A percentile compares a stretch with the other conserved stretches of the same genome.
phyloP scores from a whole-genome alignment of 352 stramenopile species.

The Phytopythium mirpurense region DNA sequence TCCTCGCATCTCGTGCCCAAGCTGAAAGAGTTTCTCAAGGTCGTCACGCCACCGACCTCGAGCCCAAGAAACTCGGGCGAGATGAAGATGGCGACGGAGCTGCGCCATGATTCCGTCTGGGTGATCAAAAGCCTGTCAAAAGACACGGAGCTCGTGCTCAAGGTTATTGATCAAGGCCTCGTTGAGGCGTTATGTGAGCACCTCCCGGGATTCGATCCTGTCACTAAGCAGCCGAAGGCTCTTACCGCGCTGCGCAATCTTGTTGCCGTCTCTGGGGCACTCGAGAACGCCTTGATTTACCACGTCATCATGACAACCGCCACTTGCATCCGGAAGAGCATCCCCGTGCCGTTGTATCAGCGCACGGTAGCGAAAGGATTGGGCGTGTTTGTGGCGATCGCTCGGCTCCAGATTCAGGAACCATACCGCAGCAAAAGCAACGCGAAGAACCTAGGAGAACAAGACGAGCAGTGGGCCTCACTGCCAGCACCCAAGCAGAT shows the following conservation, averaged over 20 bases:
- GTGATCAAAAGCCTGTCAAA: slow-evolving; percentile 57
- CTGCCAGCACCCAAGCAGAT: slow-evolving; percentile 9
- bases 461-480: slow-evolving; percentile 9
- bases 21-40: slow-evolving; percentile 25
- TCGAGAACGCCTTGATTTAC: slow-evolving; percentile 8
- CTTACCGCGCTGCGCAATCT: slow-evolving; percentile 36
- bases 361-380: slow-evolving; percentile 32
- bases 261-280: slow-evolving; percentile 9
- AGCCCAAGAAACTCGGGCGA: neutral
- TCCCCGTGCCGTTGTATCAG: slow-evolving; percentile 28
- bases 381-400: slow-evolving; percentile 41
- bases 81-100: slow-evolving; percentile 7
- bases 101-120: slow-evolving; percentile 48
- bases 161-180: slow-evolving; percentile 45
- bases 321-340: slow-evolving; percentile 27
- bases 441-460: neutral
- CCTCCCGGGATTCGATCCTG: slow-evolving; percentile 28
- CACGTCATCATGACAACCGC: slow-evolving; percentile 20
- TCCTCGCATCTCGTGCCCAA: slow-evolving; percentile 64
- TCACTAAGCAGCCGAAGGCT: slow-evolving; percentile 33
- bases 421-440: slow-evolving; percentile 22
- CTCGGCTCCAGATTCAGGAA: slow-evolving; percentile 13
- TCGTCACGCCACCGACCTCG: slow-evolving; percentile 7
- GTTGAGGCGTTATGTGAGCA: slow-evolving; percentile 38
- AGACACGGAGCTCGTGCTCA: slow-evolving; percentile 55